Evolutionary conservation across 2,329 filamentous ascomycete genomes (phyloP), one percentile per base, ranked within the genome.

Genomic region (Epichloe amarillans): DNA sequence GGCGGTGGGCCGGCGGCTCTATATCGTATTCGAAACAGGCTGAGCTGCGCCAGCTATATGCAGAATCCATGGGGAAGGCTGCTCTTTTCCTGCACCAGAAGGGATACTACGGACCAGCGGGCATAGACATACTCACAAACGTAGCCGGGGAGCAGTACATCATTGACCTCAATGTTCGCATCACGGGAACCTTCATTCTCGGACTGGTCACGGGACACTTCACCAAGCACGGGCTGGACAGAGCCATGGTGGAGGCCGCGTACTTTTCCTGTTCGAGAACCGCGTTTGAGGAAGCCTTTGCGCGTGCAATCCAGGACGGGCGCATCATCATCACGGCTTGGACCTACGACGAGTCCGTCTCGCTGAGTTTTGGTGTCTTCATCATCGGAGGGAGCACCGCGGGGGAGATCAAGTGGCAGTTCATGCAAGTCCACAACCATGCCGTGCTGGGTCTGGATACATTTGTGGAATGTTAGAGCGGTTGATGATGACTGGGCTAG

Each of bases 111-210:
- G 51, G 51, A 3, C 47, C 51, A 3, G 44, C 40, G 21, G 51
- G 51, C 7, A 46, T 50, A 17, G 51, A 53, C 40, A 44, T 53
- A 19, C 21, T 53, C 17, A 50, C 48, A 7, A 37, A 19, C 36
- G 17, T 21, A 19, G n/a, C 26, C 3, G 40, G 45, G 15, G 40
- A 50, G 43, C 48, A 50, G 39, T 41, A 47, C 39, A 47, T 53
- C 8, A 48, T 53, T 5, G 51, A 53, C 23, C 48, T 53, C 15
- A 53, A 53, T 36, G 30, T 40, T 10, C 51, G 51, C 21, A 47
- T 48, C 17, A 47, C 51, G 11, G 51, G 48, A 6, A 40, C 47
- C 8, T 47, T 39, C 21, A 23, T 11, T 33, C 38, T 53, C 15
- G 51, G 51, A 12, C 38, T 45, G n/a, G 14, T 53, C 1, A 23